Percentiles rank a stretch among this genome's conserved stretches.
Evolutionary conservation across 768 basidiomycete species (phyloP).

Genomic region (Nevesoporus exiguus): DNA sequence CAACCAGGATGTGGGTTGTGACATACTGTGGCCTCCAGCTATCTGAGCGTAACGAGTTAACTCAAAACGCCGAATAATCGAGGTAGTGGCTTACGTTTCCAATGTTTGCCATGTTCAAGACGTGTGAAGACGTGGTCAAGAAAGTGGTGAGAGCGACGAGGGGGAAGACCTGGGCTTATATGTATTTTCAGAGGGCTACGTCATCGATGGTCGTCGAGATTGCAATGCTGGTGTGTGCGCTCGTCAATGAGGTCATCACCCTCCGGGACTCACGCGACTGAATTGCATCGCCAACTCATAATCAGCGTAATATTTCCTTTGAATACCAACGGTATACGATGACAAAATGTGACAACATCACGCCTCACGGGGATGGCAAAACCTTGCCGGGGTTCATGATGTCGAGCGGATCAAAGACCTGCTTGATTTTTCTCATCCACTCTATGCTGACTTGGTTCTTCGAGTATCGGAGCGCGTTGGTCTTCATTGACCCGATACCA

Average conservation of each 20-base stretch:
- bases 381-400: slow-evolving; percentile 95
- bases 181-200: slow-evolving; percentile 11
- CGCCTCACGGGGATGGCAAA: slow-evolving; percentile 29
- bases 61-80: not conserved
- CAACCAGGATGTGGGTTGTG: not conserved
- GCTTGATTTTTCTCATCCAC: slow-evolving; percentile 88
- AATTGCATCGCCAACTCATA: too few species aligned
- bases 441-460: slow-evolving; percentile 77
- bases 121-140: not conserved
- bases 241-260: slow-evolving; percentile 11
- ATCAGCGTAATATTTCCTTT: not conserved
- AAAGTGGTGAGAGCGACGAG: not conserved
- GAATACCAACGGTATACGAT: not conserved
- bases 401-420: slow-evolving; percentile 82
- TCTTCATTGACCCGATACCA: slow-evolving; percentile 95
- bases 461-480: slow-evolving; percentile 83
- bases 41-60: slow-evolving; percentile 5
- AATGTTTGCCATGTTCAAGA: slow-evolving; percentile 11
- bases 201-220: slow-evolving; percentile 3
- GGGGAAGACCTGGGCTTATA: not conserved
- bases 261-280: too few species aligned
- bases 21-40: slow-evolving; percentile 3
- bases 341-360: not conserved
- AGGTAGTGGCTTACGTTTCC: slow-evolving; percentile 17
- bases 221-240: not conserved